Percentiles rank a stretch among this genome's conserved stretches.
phyloP scores from a whole-genome alignment of 768 basidiomycete species.

The Amanita muscaria region DNA sequence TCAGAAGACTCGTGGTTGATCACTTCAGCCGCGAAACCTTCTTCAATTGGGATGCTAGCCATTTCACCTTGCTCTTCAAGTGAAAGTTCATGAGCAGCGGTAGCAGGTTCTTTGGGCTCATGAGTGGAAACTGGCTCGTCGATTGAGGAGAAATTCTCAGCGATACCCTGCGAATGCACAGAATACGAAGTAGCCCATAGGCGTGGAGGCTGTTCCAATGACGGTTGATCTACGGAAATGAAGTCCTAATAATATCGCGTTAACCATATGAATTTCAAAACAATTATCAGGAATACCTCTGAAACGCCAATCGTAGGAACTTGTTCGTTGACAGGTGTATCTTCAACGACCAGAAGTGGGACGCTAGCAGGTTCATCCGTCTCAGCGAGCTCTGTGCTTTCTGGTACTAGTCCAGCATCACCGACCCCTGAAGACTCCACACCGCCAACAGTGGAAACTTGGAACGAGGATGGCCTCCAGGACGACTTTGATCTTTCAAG shows the following conservation, averaged over 20 bases:
- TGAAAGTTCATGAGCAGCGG: not conserved
- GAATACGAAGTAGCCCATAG: slow-evolving; percentile 37
- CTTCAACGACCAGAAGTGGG: not conserved
- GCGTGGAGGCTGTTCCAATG: slow-evolving; percentile 15
- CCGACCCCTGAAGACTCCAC: slow-evolving; percentile 17
- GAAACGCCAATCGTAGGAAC: not conserved
- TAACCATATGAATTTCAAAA: not conserved
- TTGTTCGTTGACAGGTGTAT: not conserved
- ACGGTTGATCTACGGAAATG: not conserved
- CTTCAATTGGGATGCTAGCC: too few relatives aligned
- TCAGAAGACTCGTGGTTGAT: too few relatives aligned
- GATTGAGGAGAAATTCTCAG: not conserved
- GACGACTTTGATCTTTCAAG: slow-evolving; percentile 41
- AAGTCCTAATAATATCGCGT: not conserved
- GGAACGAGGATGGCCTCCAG: slow-evolving; percentile 47
- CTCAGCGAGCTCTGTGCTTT: not conserved
- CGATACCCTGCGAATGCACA: slow-evolving; percentile 30
- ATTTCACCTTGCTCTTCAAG: not conserved
- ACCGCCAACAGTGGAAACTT: slow-evolving; percentile 32
- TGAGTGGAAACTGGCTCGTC: not conserved
- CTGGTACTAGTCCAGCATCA: not conserved
- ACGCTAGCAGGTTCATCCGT: not conserved
- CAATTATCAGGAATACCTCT: slow-evolving; percentile 1
- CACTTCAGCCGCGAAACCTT: too few relatives aligned
- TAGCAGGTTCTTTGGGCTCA: too few relatives aligned